Percentiles rank a stretch among this genome's conserved stretches.
Conservation (phyloP, 2,329 filamentous ascomycete genomes). For the Coniella lustricola region DNA sequence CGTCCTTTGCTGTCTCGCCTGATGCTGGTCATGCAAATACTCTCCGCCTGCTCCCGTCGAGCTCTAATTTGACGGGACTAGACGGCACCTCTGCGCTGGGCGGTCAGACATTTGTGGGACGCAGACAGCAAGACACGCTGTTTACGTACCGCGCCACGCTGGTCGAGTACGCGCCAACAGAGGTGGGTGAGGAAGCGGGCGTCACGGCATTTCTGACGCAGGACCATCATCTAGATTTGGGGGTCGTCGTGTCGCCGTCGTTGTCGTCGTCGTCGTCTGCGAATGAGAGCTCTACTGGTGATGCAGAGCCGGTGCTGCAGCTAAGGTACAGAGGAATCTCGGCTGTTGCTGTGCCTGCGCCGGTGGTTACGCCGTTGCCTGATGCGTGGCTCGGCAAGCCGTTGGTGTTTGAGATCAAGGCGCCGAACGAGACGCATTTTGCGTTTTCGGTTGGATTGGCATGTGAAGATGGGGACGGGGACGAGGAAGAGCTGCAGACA, state of each 20-base stretch:
- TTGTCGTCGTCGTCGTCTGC: no score
- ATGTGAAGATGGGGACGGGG: no score
- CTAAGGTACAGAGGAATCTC: constrained; percentile 39
- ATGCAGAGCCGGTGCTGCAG: constrained; percentile 27
- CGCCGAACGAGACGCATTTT: constrained; percentile 40
- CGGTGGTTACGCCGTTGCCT: constrained; percentile 32
- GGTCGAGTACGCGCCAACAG: constrained; percentile 30
- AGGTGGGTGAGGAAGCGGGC: constrained; percentile 41
- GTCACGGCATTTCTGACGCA: constrained; percentile 47
- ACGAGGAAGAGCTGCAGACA: constrained; percentile 25
- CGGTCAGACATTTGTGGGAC: constrained; percentile 46
- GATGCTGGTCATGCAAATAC: constrained; percentile 31
- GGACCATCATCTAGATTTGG: constrained; percentile 44
- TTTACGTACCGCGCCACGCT: constrained; percentile 45
- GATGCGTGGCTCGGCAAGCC: constrained; percentile 27
- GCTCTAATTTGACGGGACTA: constrained; percentile 46
- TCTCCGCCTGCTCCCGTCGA: constrained; percentile 40
- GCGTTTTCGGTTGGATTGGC: constrained; percentile 31
- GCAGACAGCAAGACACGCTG: constrained; percentile 51
- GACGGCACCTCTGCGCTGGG: constrained; percentile 40
- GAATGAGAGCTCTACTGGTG: constrained; percentile 19
- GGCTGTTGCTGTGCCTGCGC: constrained; percentile 30
- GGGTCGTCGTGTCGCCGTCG: constrained; percentile 32
- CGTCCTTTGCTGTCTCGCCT: constrained; percentile 39
- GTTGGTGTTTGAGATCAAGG: constrained; percentile 35